phyloP scores from a whole-genome alignment of 1,284 basidiomycete species.

The Ganoderma multipileum region DNA sequence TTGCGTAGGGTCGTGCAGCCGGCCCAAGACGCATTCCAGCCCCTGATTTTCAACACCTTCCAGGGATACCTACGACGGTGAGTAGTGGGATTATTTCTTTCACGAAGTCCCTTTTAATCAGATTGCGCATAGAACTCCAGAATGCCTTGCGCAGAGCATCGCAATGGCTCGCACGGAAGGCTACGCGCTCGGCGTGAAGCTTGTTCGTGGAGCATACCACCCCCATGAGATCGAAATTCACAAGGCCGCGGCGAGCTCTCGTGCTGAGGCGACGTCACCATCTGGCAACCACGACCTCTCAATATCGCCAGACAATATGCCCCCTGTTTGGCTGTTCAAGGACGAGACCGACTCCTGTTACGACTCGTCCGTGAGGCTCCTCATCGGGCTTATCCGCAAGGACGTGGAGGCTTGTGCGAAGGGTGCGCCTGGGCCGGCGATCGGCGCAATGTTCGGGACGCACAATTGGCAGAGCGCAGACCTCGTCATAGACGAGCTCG shows the following conservation, averaged over 20 bases:
- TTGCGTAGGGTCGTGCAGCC: slow-evolving; percentile 1
- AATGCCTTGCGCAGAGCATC: slow-evolving; percentile 73
- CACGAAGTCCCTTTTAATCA: slow-evolving; percentile 4
- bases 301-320: slow-evolving; percentile 63
- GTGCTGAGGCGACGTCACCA: slow-evolving; percentile 36
- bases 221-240: slow-evolving; percentile 75
- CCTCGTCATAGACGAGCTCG: slow-evolving; percentile 70
- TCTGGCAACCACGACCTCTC: slow-evolving; percentile 40
- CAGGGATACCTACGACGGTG: slow-evolving; percentile 85
- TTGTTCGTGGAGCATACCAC: slow-evolving; percentile 95
- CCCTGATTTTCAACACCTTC: slow-evolving; percentile 82
- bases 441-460: slow-evolving; percentile 86
- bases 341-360: slow-evolving; percentile 84
- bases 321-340: slow-evolving; percentile 76
- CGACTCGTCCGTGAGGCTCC: slow-evolving; percentile 67
- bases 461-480: slow-evolving; percentile 81
- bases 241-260: slow-evolving; percentile 33
- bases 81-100: neutral
- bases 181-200: slow-evolving; percentile 91
- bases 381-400: slow-evolving; percentile 64
- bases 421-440: slow-evolving; percentile 43
- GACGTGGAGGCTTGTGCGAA: slow-evolving; percentile 42
- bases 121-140: slow-evolving; percentile 58
- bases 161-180: slow-evolving; percentile 70
- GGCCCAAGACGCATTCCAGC: slow-evolving; percentile 48